Base-by-base conservation (phyloP, 176 grass and related monocot species). In the Triticum aestivum region DNA sequence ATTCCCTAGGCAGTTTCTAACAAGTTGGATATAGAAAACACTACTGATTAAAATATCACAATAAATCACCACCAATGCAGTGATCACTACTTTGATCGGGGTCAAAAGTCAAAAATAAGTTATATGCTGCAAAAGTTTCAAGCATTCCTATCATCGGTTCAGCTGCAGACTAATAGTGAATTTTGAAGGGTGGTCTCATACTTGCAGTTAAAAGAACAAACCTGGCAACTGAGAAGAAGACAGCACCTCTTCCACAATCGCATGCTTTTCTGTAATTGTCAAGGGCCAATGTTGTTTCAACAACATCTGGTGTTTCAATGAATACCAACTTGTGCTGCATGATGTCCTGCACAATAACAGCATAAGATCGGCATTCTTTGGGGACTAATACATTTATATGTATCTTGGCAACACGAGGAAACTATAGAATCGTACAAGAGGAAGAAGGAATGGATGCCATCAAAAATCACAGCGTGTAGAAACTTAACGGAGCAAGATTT, bases 241-340 rank as follows among this genome's bases (percentile, higher is more conserved):
- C 87, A 33, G 94, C 97, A 64, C 97, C 93, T 92, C 93, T 90
- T 74, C 97, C 97, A 90, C 93, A 96, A 77, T 98, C 96, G 1
- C 96, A 98, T 0, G 97, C 94, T 59, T 95, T 95, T 75, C 97
- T 93, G 77, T 98, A 98, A 89, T 98, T 98, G 84, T 98, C 97
- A 68, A 98, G 97, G 20, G 97, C 97, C 84, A 98, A 82, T 44
- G 97, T 98, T 87, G 97, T 98, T 77, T 98, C 97, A 37, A 98
- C 94, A 29, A 98, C 97, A 86, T 98, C 97, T 89, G 93, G 97
- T 79, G 97, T 98, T 92, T 98, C 97, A 2, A 98, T 98, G 65
- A 98, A 98, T 76, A 98, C 97, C 65, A 98, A 82, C 58, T 98
- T 98, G 88, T 98, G 97, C 34, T 98, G 97, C 97, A 98, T 98